Evolutionary conservation across 176 grass and related monocot genomes (phyloP).

Genomic region (Themeda triandra): DNA sequence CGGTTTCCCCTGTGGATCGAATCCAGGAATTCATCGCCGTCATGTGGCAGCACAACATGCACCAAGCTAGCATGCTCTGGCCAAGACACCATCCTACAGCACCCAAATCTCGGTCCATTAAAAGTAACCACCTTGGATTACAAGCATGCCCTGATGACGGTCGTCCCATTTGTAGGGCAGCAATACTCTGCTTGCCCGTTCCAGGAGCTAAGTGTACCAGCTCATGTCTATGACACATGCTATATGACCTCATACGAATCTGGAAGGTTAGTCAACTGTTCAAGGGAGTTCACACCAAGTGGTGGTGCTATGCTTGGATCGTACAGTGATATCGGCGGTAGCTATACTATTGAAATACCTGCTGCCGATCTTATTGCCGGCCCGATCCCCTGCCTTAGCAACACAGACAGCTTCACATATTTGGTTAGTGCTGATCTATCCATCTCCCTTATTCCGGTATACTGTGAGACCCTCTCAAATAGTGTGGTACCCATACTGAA

Average conservation of each 20-base stretch:
- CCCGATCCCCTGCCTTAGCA: slow-evolving; percentile 39
- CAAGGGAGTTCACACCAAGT: neutral
- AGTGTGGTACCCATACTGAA: neutral
- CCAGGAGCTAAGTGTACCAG: neutral
- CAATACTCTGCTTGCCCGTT: slow-evolving; percentile 24
- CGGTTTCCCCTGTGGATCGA: slow-evolving; percentile 37
- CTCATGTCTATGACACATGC: neutral
- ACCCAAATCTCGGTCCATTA: slow-evolving; percentile 21
- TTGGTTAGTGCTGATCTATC: neutral
- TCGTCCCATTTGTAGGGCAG: neutral
- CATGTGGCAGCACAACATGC: slow-evolving; percentile 32
- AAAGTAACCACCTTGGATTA: slow-evolving; percentile 43
- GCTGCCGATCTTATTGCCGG: neutral
- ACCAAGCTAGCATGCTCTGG: slow-evolving; percentile 34
- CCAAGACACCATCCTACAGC: slow-evolving; percentile 29
- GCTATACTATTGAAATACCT: too few species aligned
- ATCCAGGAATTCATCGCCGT: neutral
- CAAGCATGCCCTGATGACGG: neutral
- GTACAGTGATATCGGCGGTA: too few species aligned
- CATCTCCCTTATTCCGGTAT: neutral
- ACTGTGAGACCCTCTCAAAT: neutral
- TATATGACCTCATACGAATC: too few species aligned
- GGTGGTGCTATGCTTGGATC: too few species aligned
- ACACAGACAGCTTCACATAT: slow-evolving; percentile 15
- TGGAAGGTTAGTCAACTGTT: neutral